Base-by-base conservation (phyloP, 495 filamentous ascomycete species). In the Opeltia flavorubescens region DNA sequence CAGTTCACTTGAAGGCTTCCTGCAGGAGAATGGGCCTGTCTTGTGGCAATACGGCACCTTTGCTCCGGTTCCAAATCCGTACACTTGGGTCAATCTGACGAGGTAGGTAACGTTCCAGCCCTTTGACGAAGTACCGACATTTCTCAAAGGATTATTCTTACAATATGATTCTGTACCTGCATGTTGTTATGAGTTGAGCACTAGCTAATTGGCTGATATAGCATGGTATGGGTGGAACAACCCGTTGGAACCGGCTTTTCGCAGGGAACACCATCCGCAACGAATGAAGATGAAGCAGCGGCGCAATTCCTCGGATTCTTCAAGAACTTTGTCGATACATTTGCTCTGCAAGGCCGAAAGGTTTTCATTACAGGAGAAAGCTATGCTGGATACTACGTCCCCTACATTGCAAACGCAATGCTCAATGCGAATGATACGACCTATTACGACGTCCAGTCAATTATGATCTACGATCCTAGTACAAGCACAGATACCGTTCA, bases 21-120 rank as follows among this genome's bases (percentile, higher is more conserved):
- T 89, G 1, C 80, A 85, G 41, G 82, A 87, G 52, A 83, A 87
- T 51, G 83, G 85, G 0, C 84, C 84, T 0, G 80, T 91, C 55
- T 58, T 79, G 0, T 89, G 85, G 84, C 72, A 81, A 52, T 66
- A 70, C 8, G 83, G 83, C 21, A 83, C 77, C 1, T 76, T 66
- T 49, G 66, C 65, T 45, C 83, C 83, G 2, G 69, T 79, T 8
- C 56, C 55, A 23, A 86, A 86, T 52, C 75, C 75, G 0, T 86
- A 76, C 55, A 71, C 69, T 12, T 87, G 80, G 81, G 68, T 72
- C 15, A 86, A 83, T 33, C 62, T 91, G 40, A 86, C 84, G 35
- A 88, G 88, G 54, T 66, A 86, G 52, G 67, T 88, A n/a, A n/a
- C n/a, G n/a, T n/a, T n/a, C n/a, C n/a, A n/a, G n/a, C n/a, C n/a